Evolutionary conservation across 2,329 filamentous ascomycete species (phyloP), one percentile per base, ranked within the genome.

Genomic region (Alternaria consortialis): DNA sequence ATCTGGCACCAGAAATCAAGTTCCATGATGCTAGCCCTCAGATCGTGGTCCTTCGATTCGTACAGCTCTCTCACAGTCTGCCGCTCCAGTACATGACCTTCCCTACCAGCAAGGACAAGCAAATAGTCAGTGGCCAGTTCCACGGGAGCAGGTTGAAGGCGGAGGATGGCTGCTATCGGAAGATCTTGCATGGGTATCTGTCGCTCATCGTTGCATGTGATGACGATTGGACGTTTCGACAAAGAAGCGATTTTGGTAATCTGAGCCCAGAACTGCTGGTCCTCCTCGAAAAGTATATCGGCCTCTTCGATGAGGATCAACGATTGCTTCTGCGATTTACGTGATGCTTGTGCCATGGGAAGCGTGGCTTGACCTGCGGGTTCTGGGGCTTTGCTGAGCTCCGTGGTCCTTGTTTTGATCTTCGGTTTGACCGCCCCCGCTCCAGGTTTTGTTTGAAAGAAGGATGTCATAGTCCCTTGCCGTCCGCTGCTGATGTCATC

Each of bases 1-100:
- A 98, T 93, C 76, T 99, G 95, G 76, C 96, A 99, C 94, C 94
- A 99, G 75, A 96, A 95, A 75, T 97, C 90, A 29, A 99, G 85
- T 63, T 98, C 93, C 57, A 86, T 89, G 50, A 99, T 87, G 2
- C 90, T 89, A 23, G 90, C 92, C 56, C 95, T 89, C 12, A 99
- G 81, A 75, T 99, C 95, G 29, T 85, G 80, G 2, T 84, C 77
- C 54, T 91, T 90, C 13, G 87, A 87, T 54, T 85, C 83, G 72
- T 93, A 97, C 2, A 99, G 84, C 7, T 86, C 82, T 53, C 85
- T 83, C 0, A 97, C 85, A 0, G 92, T 87, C 27, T 86, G 77
- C 40, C 92, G 86, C 39, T 84, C 80, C 12, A 99, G 81, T 1
- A 92, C 80, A 77, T 99, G 95, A 0, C 95, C 95, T 80, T 99